Evolutionary conservation across 2,329 filamentous ascomycete genomes (phyloP), one percentile per base, ranked within the genome.

Genomic region (Calycina herbarum): DNA sequence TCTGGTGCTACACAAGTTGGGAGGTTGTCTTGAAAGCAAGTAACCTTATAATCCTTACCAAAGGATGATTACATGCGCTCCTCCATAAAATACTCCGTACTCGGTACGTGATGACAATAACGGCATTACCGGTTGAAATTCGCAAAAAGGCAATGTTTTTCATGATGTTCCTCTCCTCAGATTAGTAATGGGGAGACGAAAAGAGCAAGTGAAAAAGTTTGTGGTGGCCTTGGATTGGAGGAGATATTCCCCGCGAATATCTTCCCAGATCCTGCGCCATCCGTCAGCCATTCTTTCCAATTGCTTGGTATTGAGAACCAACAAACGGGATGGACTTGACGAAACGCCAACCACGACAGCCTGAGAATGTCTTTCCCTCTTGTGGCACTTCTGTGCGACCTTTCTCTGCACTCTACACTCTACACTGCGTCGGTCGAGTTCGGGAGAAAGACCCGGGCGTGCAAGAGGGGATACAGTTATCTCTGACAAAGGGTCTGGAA

Each of bases 21-120:
- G 3, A 38, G 57, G 31, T 35, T 51, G 57, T 58, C 31, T 38
- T 58, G 8, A 17, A n/a, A 20, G 57, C 24, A 58, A 33, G 31
- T 33, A 58, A 58, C 57, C 57, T 58, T 58, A 58, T 58, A 51
- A 51, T 51, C 45, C 45, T 51, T 51, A 51, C 45, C 2, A 20
- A 51, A 51, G n/a, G 17, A 51, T 20, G 57, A 38, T 38, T 33
- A 58, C 35, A 35, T 20, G 27, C 29, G 8, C 31, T 24, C 29
- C 57, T 58, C 3, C 17, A 35, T 5, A 8, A 38, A 20, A n/a
- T 58, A 38, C 35, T 38, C 29, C 17, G 17, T 33, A 35, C 6
- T 3, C 8, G n/a, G 20, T 10, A 11, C 42, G 42, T 45, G 42
- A 45, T 20, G n/a, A 24, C n/a, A 51, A 51, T 27, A 24, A 51